Evolutionary conservation across 2,329 filamentous ascomycete genomes (phyloP).

Genomic region (Cordyceps tenuipes): DNA sequence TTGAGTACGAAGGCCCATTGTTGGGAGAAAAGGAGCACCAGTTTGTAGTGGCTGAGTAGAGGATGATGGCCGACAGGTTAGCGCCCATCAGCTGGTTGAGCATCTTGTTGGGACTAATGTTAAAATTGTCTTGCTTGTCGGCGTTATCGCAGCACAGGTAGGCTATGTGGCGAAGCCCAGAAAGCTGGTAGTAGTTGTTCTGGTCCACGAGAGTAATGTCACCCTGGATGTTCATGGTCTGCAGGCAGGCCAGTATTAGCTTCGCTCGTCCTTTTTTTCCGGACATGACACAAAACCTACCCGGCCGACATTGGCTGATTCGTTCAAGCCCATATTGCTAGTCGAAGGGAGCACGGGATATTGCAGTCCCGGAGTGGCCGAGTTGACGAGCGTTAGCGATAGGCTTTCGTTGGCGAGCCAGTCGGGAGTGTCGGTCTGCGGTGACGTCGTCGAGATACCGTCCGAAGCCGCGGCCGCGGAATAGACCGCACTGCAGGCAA

Average conservation of each 20-base stretch:
- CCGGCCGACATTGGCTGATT: constrained; percentile 25
- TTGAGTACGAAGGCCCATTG: constrained; percentile 36
- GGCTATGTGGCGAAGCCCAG: constrained; percentile 33
- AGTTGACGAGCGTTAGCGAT: constrained; percentile 29
- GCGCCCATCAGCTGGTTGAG: constrained; percentile 44
- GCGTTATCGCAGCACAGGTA: constrained; percentile 49
- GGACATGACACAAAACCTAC: constrained; percentile 22
- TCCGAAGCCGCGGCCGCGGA: constrained; percentile 19
- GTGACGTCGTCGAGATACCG: constrained; percentile 26
- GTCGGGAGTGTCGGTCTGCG: constrained; percentile 27
- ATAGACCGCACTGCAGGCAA: neutral
- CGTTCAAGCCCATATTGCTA: constrained; percentile 32
- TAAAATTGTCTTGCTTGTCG: constrained; percentile 24
- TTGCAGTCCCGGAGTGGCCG: constrained; percentile 22
- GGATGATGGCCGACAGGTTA: constrained; percentile 52
- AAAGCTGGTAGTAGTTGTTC: constrained; percentile 33
- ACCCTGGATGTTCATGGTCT: constrained; percentile 38
- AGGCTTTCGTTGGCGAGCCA: constrained; percentile 34
- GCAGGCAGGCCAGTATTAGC: neutral
- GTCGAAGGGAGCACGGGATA: constrained; percentile 41
- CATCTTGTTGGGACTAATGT: constrained; percentile 37
- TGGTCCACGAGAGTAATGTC: constrained; percentile 35
- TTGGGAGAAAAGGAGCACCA: constrained; percentile 46
- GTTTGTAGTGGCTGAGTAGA: constrained; percentile 52
- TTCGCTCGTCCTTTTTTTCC: neutral